Evolutionary conservation across 495 filamentous ascomycete species (phyloP), one percentile per base, ranked within the genome.

Genomic region (Bryoglossum gracile): DNA sequence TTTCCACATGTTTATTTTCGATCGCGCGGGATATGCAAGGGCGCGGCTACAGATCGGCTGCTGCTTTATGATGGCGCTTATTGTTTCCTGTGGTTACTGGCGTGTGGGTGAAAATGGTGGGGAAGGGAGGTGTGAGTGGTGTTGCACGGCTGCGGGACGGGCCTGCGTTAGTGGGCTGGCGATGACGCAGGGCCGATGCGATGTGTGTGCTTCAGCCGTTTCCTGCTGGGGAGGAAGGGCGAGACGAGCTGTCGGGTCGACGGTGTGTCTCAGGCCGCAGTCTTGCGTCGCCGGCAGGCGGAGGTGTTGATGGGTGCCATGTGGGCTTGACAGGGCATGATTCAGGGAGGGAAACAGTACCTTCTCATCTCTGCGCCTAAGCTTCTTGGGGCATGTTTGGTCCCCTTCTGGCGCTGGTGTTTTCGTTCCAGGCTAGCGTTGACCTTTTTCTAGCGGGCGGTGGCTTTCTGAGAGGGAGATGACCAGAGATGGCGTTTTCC

Each of bases 1-100:
- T 43, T 4, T 0, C 16, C 8, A 2, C 8, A n/a, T n/a, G n/a
- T n/a, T n/a, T n/a, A n/a, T n/a, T n/a, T n/a, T n/a, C n/a, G n/a
- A n/a, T n/a, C n/a, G n/a, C n/a, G n/a, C n/a, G n/a, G 21, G 38
- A 17, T 11, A 25, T 17, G 25, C 41, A 23, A 4, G 11, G 41
- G 18, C 18, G 25, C 41, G 41, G 24, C n/a, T 17, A n/a, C 26
- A 13, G 22, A 9, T 10, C 37, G n/a, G 18, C 36, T 25, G 34
- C 37, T 53, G 33, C 21, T 38, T 42, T 47, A 26, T 28, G 18
- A 36, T 6, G 10, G 18, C 43, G 50, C 36, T 28, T 37, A 28
- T 43, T 42, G 43, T 43, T 36, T 43, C 39, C 48, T 42, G 33
- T 54, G 43, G 43, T 48, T 28, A n/a, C n/a, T n/a, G n/a, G n/a